Evolutionary conservation across 2,329 filamentous ascomycete species (phyloP), one percentile per base, ranked within the genome.

Genomic region (Fusarium dimerum): DNA sequence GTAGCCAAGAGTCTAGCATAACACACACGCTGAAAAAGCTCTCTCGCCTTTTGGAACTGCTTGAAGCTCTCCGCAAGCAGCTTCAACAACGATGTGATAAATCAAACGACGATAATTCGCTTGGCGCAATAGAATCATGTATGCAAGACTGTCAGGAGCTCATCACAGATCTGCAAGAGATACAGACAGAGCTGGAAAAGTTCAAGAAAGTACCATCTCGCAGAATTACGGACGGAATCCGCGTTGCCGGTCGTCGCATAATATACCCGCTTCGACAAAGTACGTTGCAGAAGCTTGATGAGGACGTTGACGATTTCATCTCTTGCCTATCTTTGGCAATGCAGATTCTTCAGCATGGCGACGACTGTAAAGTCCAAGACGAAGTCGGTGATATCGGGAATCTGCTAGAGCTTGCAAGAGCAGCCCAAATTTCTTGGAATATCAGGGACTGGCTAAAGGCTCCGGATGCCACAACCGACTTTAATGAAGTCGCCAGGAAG

Each of bases 271-370:
- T 76, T 51, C 63, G 67, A 40, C 57, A 65, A 51, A 73, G 68
- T 43, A 76, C 72, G 1, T 54, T 76, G 41, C 61, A 69, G 47
- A 72, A 71, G 50, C 67, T 76, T 9, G 67, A 72, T 50, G 69
- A 72, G 55, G 64, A 72, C 47, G 57, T 73, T n/a, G 57, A 62
- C 47, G 70, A 71, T 2, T 63, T 69, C 17, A 52, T 68, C 16
- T 56, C 55, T 7, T 64, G 66, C 12, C 45, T 75, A 10, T 67
- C 61, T 13, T 55, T 52, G 13, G 52, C 48, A 15, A 53, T 72
- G 18, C 56, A 70, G 39, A 52, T 71, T 8, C 51, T 74, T 16
- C 65, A 73, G 48, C 60, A 70, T 26, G 62, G 17, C 20, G 60
- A 64, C 16, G 51, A 62, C 30, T 32, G 57, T 42, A 48, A 55